Base-by-base conservation (phyloP, 371 early-diverging fungal genomes). In the Lichtheimia ornata region DNA sequence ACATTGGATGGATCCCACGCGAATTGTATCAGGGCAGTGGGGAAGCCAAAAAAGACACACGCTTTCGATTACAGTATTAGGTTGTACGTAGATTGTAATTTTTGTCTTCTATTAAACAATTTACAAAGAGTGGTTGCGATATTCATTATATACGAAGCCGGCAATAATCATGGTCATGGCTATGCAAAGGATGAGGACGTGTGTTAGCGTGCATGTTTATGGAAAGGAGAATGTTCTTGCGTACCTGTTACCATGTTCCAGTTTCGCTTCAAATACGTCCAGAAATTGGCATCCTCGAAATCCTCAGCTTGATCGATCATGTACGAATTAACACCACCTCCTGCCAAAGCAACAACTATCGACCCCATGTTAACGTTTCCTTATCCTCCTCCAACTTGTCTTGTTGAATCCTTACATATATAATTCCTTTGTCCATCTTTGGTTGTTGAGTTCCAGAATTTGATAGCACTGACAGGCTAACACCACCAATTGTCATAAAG, bases 1-100 rank as follows among this genome's bases (percentile, higher is more conserved):
- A 74, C 55, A 76, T 81, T 47, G 81, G 81, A 9, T 81, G 71
- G 71, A 61, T 81, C 40, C 74, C 77, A 15, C 15, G 64, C 12
- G 35, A 63, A 2, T n/a, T 69, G 9, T 79, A 79, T 59, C 73
- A 66, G 30, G 35, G 35, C 11, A 35, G 35, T 35, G 35, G 35
- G 11, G 42, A 67, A 11, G 64, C 64, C 14, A 22, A 54, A 27
- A 49, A 53, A 13, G 44, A 67, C 9, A 12, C 20, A 7, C 44
- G 41, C 45, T 47, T 47, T 35, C 35, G 35, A 9, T 9, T 35
- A 9, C 35, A 35, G 11, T 35, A 35, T 35, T 35, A 35, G 35
- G 9, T 35, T 9, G 11, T 35, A 35, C 1, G 11, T 35, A 35
- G 35, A 11, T 11, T 35, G 35, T 35, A 6, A 35, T 11, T 35